A percentile compares a stretch with the other conserved stretches of the same genome.
These are phyloP conservation scores for Sarocladium strictum DNA, from an alignment of 2,329 filamentous ascomycete species.

Conservation along the genomic window DNA sequence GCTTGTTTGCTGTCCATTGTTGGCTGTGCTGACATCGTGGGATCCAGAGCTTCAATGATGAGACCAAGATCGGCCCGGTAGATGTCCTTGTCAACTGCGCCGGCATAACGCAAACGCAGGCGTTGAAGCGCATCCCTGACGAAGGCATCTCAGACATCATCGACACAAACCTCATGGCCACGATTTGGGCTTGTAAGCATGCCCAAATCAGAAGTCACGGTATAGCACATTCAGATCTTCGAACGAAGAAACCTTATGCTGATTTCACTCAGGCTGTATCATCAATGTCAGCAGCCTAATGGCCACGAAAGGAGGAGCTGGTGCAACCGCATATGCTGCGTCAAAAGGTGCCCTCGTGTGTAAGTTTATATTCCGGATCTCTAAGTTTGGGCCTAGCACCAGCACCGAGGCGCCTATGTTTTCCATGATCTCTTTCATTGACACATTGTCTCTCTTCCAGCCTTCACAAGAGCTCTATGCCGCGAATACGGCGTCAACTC, in stretches of 20 bases:
- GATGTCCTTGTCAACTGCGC: constrained; percentile 75
- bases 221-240: constrained; percentile 12
- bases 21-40: neutral
- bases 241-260: neutral
- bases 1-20: neutral
- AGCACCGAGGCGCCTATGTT: neutral
- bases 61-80: constrained; percentile 23
- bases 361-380: constrained; percentile 23
- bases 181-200: constrained; percentile 56
- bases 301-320: constrained; percentile 60
- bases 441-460: constrained; percentile 30
- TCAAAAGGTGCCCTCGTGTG: constrained; percentile 76
- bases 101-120: constrained; percentile 60
- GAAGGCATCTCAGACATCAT: constrained; percentile 52
- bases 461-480: constrained; percentile 62
- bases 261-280: constrained; percentile 51
- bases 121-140: constrained; percentile 51
- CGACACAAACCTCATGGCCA: constrained; percentile 63
- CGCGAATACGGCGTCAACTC: constrained; percentile 53
- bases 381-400: neutral
- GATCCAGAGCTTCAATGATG: constrained; percentile 2
- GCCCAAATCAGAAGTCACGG: constrained; percentile 28
- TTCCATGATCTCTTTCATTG: neutral
- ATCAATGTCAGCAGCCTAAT: constrained; percentile 79
- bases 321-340: constrained; percentile 69